phyloP scores from a whole-genome alignment of 78 protist species.

The Speleostelium caveatum region DNA sequence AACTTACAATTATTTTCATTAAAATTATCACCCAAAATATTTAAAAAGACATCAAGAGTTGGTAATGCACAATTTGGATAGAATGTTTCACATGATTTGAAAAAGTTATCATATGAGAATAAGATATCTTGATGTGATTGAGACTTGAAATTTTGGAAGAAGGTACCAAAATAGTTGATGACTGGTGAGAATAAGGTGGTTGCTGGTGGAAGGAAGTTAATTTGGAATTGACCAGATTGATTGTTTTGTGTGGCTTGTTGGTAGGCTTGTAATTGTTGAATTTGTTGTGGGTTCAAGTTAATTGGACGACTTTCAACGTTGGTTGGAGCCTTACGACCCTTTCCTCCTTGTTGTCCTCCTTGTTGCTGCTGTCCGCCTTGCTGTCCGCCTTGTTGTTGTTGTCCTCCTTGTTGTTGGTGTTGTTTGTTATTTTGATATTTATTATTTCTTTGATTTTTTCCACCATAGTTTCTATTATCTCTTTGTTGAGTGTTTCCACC shows the following conservation, averaged over 20 bases:
- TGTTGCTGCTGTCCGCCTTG: constrained; percentile 17
- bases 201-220: constrained; percentile 70
- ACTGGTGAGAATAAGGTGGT: constrained; percentile 57
- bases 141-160: constrained; percentile 58
- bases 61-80: constrained; percentile 71
- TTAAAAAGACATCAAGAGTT: constrained; percentile 41
- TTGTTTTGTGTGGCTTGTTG: constrained; percentile 22
- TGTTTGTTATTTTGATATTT: constrained; percentile 38
- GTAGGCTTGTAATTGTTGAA: constrained; percentile 44
- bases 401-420: constrained; percentile 19
- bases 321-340: constrained; percentile 52
- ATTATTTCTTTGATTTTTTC: constrained; percentile 15
- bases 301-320: constrained; percentile 73
- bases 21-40: constrained; percentile 51
- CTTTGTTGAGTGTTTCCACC: constrained; percentile 18
- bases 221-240: constrained; percentile 25
- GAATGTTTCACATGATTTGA: constrained; percentile 66
- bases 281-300: constrained; percentile 30
- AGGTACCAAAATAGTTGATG: constrained; percentile 48
- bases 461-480: neutral
- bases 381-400: neutral
- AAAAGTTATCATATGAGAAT: constrained; percentile 49
- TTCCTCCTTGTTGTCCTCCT: constrained; percentile 14
- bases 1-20: constrained; percentile 48
- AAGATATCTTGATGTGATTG: constrained; percentile 73